Base-by-base conservation (phyloP, 164 flowering plant species). In the Litsea cubeba region DNA sequence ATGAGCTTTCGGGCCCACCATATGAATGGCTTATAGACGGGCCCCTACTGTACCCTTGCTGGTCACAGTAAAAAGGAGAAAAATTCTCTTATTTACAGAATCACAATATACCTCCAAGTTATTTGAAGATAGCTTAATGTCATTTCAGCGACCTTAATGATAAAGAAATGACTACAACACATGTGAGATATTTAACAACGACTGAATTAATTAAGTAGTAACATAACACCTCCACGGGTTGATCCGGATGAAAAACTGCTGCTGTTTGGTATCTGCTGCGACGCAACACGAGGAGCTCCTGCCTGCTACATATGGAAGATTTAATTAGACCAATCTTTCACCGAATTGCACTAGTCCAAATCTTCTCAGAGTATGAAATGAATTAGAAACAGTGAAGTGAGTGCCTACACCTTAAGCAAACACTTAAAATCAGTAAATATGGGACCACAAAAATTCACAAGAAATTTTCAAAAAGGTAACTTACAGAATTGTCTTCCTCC, bases 401-500 rank as follows among this genome's bases (percentile, higher is more conserved):
- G 60, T 14, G 5, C 5, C n/a, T 54, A 11, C n/a, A 4, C 60
- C 60, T 54, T 54, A 54, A 54, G 17, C 4, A 54, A 54, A 54
- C 46, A 40, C 60, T 54, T 20, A 54, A 54, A 17, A 20, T 15
- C n/a, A 20, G 60, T 15, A 54, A 18, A 54, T 14, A 20, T 15
- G 11, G 20, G 60, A 54, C n/a, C 60, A 54, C 20, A 15, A 54
- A 54, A 11, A 17, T 54, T 15, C n/a, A 14, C 5, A 71, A 46
- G 25, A 28, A 72, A 51, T 46, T 3, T 65, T 28, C 40, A 32
- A 77, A 26, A 7, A 65, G 49, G 71, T 12, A 40, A 80, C 89
- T 87, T 75, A 89, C 97, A 58, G 91, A 74, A 68, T 60, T 79
- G 0, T 88, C 91, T 2, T 90, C 97, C 64, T 92, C 98, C 72